phyloP scores from a whole-genome alignment of 192 early-diverging fungal genomes.

The Pecoramyces ruminantium region DNA sequence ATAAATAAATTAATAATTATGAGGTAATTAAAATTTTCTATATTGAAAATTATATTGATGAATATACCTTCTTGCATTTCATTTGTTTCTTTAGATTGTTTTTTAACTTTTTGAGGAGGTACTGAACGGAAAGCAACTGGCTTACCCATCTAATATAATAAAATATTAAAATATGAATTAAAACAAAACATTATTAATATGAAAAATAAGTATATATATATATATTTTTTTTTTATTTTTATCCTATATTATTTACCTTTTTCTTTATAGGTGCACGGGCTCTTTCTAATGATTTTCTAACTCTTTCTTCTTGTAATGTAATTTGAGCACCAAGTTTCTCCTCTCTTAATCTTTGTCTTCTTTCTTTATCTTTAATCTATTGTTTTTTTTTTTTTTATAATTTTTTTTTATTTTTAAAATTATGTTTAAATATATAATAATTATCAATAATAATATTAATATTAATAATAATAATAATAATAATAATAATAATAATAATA shows the following conservation, averaged over 20 bases:
- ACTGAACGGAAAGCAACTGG: slow-evolving; percentile 35
- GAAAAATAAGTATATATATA: neutral
- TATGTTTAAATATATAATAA: too few relatives aligned
- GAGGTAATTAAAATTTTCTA: too few relatives aligned
- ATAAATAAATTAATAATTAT: too few relatives aligned
- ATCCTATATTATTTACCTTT: slow-evolving; percentile 11
- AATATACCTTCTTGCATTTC: slow-evolving; percentile 20
- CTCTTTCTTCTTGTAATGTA: slow-evolving; percentile 31
- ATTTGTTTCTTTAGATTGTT: slow-evolving; percentile 31
- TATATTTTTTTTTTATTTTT: neutral
- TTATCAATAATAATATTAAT: too few relatives aligned
- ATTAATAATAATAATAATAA: too few relatives aligned
- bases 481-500: too few relatives aligned
- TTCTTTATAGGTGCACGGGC: slow-evolving; percentile 45
- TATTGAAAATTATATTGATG: neutral
- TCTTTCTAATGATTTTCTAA: slow-evolving; percentile 31
- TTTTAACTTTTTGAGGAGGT: slow-evolving; percentile 39
- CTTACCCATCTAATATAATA: slow-evolving; percentile 37
- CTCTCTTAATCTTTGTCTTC: slow-evolving; percentile 30
- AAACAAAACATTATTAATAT: too few relatives aligned
- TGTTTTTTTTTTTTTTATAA: neutral
- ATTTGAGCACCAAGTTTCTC: slow-evolving; percentile 35
- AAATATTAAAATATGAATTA: too few relatives aligned
- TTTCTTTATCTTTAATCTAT: slow-evolving; percentile 39
- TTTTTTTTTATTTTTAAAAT: too few relatives aligned